A percentile compares a stretch with the other conserved stretches of the same genome.
phyloP scores from a whole-genome alignment of 495 filamentous ascomycete species.

The Lophiotrema nucula region DNA sequence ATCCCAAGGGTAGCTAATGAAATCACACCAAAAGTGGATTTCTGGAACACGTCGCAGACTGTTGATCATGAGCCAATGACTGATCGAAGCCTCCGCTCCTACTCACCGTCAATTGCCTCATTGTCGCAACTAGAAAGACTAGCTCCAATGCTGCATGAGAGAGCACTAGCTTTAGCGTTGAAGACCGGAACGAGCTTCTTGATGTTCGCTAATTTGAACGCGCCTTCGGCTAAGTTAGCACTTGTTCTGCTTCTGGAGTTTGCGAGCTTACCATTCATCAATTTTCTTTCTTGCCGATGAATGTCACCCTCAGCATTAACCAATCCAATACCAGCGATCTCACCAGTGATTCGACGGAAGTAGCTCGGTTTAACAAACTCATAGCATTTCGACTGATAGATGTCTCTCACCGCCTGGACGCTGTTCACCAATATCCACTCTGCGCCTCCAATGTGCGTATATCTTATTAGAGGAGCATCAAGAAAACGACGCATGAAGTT shows the following conservation, averaged over 20 bases:
- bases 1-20: constrained; percentile 74
- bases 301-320: constrained; percentile 81
- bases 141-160: too few species aligned
- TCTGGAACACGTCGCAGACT: too few species aligned
- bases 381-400: constrained; percentile 67
- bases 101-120: too few species aligned
- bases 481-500: constrained; percentile 69
- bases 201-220: constrained; percentile 3
- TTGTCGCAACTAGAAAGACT: too few species aligned
- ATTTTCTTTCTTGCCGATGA: constrained; percentile 54
- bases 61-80: too few species aligned
- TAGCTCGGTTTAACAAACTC: constrained; percentile 70
- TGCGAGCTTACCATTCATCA: constrained; percentile 4
- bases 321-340: constrained; percentile 70
- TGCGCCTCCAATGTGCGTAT: constrained; percentile 62
- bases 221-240: neutral
- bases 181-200: constrained; percentile 18
- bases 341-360: constrained; percentile 55
- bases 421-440: constrained; percentile 67
- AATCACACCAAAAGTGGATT: constrained; percentile 77
- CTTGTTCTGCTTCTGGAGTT: neutral
- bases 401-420: constrained; percentile 57
- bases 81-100: too few species aligned
- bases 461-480: constrained; percentile 79
- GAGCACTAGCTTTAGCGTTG: constrained; percentile 1